Evolutionary conservation across 192 early-diverging fungal species (phyloP).

Genomic region (Jimgerdemannia lactiflua): DNA sequence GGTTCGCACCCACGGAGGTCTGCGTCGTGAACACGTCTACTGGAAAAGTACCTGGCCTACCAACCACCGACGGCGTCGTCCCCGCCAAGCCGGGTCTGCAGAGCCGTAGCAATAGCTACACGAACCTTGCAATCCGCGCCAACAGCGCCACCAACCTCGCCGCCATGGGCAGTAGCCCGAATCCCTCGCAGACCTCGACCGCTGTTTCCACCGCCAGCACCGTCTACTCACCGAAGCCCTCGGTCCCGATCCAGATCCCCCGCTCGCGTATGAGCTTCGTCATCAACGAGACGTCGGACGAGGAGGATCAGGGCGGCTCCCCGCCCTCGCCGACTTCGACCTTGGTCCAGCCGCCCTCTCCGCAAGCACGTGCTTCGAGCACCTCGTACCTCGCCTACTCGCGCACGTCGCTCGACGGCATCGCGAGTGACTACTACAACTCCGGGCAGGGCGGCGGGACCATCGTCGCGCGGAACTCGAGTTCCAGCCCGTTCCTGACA

Average conservation of each 20-base stretch:
- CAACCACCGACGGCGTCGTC: not conserved
- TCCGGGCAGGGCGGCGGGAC: not conserved
- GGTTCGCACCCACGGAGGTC: not conserved
- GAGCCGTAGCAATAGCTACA: not conserved
- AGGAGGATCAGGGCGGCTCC: constrained; percentile 15
- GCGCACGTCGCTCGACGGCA: not conserved
- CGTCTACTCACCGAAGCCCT: not conserved
- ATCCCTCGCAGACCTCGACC: not conserved
- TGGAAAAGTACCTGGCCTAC: constrained; percentile 13
- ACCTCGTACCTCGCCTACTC: not conserved
- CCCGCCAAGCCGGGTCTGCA: constrained; percentile 1
- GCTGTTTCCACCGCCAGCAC: not conserved
- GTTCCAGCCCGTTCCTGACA: not conserved
- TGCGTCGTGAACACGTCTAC: constrained; percentile 15
- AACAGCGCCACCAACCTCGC: not conserved
- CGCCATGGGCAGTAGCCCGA: not conserved
- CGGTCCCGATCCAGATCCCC: constrained; percentile 5
- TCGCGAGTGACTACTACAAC: not conserved
- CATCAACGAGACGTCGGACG: constrained; percentile 26
- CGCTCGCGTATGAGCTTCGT: constrained; percentile 21
- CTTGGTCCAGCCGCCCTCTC: not conserved
- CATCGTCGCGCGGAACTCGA: not conserved
- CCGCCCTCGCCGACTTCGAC: not conserved
- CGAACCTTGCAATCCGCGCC: not conserved
- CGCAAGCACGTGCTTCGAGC: not conserved